Evolutionary conservation across 352 stramenopile species (phyloP), one percentile per base, ranked within the genome.

Genomic region (Chrysophaeum taylorii): DNA sequence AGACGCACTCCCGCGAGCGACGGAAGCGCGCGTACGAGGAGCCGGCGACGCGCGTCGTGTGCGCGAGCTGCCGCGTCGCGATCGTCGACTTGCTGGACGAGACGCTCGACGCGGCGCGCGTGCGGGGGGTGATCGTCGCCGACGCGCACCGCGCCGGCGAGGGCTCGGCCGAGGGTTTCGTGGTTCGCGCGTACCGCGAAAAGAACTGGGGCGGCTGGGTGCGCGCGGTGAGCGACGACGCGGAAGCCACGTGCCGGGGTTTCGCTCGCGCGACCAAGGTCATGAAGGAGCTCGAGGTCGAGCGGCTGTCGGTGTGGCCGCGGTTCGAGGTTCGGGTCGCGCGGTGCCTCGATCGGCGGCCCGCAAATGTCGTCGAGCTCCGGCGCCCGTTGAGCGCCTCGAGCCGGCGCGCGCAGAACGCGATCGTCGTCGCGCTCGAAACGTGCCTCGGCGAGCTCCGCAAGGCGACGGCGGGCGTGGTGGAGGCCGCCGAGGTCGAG

Each of bases 161-260:
- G 73, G 91, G 84, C 0, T 95, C 88, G 18, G 89, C 89, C 27
- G 89, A 96, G 70, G 88, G 87, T 18, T 96, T 96, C 76, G 94
- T 95, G 64, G 71, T 96, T 21, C 80, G 89, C 14, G 70, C 96
- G 36, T 95, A 90, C 72, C 84, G 88, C 18, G 36, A 79, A 31
- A 76, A 78, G 27, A 94, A 92, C 77, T 80, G 80, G 23, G 76
- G 83, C 18, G 91, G 89, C 23, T 96, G 95, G 70, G 85, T 96
- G 70, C 95, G 94, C 77, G 90, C 78, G 4, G 96, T 96, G 75
- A 90, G 84, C 15, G 89, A 96, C 71, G 85, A 95, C 64, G 82
- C 89, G 45, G 81, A 89, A 48, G 71, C 79, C n/a, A 80, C 96
- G 36, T 77, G 83, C 0, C 73, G 75, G 0, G 89, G 89, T 0